A percentile compares a stretch with the other conserved stretches of the same genome.
phyloP scores from a whole-genome alignment of 257 asterid species.

The Vinca minor region DNA sequence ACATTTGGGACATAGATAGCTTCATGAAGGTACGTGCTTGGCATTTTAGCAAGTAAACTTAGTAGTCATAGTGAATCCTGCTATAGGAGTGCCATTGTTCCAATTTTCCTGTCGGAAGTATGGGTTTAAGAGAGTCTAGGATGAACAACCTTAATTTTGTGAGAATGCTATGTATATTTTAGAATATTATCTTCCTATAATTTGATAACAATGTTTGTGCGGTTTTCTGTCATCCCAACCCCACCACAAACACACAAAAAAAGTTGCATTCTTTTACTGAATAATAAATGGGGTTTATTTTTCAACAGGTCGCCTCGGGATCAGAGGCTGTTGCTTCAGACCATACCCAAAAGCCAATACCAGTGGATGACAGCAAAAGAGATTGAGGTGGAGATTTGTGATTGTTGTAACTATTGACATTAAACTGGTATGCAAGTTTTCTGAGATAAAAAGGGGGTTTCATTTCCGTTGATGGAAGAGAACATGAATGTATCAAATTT shows the following conservation, averaged over 20 bases:
- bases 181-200: not conserved
- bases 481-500: not conserved
- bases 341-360: constrained; percentile 30
- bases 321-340: constrained; percentile 26
- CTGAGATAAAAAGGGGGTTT: not conserved
- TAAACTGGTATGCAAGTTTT: not conserved
- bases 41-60: not conserved
- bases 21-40: not conserved
- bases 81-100: not conserved
- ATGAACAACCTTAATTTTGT: not conserved
- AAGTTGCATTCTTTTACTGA: not conserved
- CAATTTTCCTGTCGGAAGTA: not conserved
- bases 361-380: constrained; percentile 37
- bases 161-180: not conserved
- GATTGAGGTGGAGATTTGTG: constrained; percentile 28
- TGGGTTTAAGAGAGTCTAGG: not conserved
- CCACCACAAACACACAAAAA: no score
- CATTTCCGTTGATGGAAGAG: not conserved
- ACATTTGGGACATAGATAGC: not conserved
- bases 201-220: not conserved
- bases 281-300: not conserved
- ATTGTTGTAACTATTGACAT: constrained; percentile 3
- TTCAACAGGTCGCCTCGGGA: constrained; percentile 39
- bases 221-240: no score
- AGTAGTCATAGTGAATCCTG: not conserved